Base-by-base conservation (phyloP, 805 yeast genomes). In the Wickerhamiella bombiphila region DNA sequence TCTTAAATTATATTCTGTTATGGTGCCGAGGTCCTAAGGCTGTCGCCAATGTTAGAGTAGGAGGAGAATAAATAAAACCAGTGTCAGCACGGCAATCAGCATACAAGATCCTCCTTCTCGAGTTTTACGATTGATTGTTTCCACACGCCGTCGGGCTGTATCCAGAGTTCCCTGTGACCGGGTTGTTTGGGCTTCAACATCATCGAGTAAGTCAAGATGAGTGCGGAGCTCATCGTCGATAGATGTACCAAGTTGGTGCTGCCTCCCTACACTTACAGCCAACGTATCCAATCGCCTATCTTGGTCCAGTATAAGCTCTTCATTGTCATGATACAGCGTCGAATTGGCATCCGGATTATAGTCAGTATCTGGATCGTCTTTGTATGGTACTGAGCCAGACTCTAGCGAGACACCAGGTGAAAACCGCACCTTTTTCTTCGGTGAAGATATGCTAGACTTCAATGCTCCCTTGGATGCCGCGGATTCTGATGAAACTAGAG, bases 101-200 rank as follows among this genome's bases (percentile, higher is more conserved):
- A 59, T 45, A 39, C 53, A 51, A 5, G 61, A 55, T 13, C 65
- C 64, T 37, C 59, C 53, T 41, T 59, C 60, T 34, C 57, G 52
- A n/a, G 61, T 56, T 42, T 53, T 54, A 14, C 56, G 49, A 19
- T 64, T 59, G 38, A 62, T 59, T 22, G 39, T 42, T 36, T 46
- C 57, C 34, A 61, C 55, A 3, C 62, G 53, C 34, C 47, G 44
- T 19, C 53, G 48, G 7, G 66, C 65, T 11, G 48, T 41, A 30
- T 45, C 52, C 13, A 63, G 48, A 14, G 64, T 48, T 25, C 42
- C 36, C 19, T 52, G 58, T 8, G 60, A 47, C 20, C 55, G 42
- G 41, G 61, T 65, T 17, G 58, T 56, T 34, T 58, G 49, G 14
- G 54, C 46, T 36, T 63, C 67, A 11, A 63, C 55, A 18, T 60